phyloP scores from a whole-genome alignment of 305 asterid species.

The Fraxinus greggii region DNA sequence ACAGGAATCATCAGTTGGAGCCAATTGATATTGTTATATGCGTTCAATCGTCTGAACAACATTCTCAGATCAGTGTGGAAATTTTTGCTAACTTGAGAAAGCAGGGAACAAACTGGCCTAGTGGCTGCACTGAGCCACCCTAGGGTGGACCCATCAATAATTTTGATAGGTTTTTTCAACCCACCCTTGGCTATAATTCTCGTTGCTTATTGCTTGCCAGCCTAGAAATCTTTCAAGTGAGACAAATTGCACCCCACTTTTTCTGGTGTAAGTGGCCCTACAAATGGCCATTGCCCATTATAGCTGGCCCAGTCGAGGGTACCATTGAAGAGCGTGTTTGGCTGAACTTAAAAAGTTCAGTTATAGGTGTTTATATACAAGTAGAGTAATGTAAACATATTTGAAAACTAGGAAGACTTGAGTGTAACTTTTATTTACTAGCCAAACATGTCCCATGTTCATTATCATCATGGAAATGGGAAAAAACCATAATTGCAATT shows the following conservation, averaged over 20 bases:
- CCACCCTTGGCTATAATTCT: not conserved
- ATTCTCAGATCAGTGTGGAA: not conserved
- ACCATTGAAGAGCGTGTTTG: not conserved
- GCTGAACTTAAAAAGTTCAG: not conserved
- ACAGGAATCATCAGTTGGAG: not conserved
- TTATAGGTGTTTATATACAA: not conserved
- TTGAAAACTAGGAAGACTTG: not conserved
- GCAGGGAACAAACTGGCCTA: not conserved
- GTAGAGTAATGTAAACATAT: not conserved
- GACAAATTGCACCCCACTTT: not conserved
- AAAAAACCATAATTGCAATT: not conserved
- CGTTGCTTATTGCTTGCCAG: not conserved
- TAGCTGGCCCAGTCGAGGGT: not conserved
- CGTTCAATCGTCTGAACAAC: not conserved
- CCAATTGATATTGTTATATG: not conserved
- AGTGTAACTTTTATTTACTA: not conserved
- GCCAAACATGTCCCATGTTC: not conserved
- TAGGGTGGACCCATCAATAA: slow-evolving; percentile 7
- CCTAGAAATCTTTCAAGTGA: not conserved
- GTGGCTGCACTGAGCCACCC: not conserved
- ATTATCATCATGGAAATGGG: not conserved
- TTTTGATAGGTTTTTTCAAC: not conserved
- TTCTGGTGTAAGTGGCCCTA: not conserved
- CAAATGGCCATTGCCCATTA: not conserved
- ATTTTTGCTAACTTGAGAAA: not conserved